phyloP scores from a whole-genome alignment of 2,329 filamentous ascomycete species.

The Ilyonectria sp. region DNA sequence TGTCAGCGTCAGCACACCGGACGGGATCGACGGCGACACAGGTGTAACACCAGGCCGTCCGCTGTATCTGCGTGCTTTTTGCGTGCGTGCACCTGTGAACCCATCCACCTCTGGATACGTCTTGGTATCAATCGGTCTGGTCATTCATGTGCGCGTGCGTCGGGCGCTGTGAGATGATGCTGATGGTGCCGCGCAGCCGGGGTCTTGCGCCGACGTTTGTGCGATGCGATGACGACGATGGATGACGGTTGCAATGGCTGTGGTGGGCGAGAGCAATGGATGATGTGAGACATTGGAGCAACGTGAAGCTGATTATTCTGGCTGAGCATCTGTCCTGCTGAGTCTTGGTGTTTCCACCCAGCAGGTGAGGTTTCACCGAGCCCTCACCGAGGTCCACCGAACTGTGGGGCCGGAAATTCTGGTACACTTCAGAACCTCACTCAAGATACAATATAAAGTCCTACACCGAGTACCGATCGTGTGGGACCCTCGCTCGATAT shows the following conservation, averaged over 20 bases:
- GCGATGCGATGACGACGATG: neutral
- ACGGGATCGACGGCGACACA: constrained; percentile 1
- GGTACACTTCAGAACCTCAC: constrained; percentile 2
- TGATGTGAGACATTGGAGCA: neutral
- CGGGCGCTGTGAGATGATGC: neutral
- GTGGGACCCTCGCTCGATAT: neutral
- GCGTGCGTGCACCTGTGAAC: neutral
- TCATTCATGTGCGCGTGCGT: neutral
- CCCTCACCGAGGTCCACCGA: constrained; percentile 22
- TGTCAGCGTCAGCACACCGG: constrained; percentile 23
- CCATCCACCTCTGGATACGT: too few relatives aligned
- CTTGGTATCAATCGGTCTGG: too few relatives aligned
- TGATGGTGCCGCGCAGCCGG: neutral
- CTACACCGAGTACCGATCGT: neutral
- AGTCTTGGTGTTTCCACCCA: neutral
- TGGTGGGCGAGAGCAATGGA: neutral
- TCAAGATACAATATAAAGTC: neutral
- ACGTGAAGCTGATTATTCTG: neutral
- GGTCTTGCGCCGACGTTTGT: neutral
- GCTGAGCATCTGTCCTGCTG: neutral
- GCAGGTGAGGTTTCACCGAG: neutral
- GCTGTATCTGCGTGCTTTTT: neutral
- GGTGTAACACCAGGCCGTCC: neutral
- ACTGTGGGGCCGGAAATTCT: constrained; percentile 5
- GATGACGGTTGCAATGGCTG: neutral